Conservation (phyloP, 306 rosid genomes). For the Trifolium subterraneum region DNA sequence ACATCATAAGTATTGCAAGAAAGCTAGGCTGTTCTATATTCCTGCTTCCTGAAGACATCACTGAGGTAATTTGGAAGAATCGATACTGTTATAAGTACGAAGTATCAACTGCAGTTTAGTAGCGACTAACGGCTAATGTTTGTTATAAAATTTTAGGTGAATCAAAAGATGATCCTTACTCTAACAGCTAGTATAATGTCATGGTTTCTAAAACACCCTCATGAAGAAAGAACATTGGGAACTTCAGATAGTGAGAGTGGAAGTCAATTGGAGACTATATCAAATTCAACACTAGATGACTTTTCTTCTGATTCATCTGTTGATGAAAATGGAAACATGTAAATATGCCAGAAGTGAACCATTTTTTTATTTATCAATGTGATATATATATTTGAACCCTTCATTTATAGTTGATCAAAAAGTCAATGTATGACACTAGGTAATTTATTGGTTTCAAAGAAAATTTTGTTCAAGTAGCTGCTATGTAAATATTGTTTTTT, state of each 20-base stretch:
- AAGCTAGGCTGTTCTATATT: conserved; percentile 98
- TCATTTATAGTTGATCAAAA: conserved; percentile 52
- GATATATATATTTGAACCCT: conserved; percentile 22
- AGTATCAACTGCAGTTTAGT: background rate
- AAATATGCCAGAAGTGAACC: conserved; percentile 49
- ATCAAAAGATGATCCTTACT: conserved; percentile 98
- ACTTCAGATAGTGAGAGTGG: conserved; percentile 73
- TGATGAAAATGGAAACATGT: conserved; percentile 70
- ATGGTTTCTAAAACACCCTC: conserved; percentile 85
- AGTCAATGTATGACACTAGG: conserved; percentile 52
- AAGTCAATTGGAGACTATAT: conserved; percentile 64
- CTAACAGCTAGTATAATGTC: conserved; percentile 95
- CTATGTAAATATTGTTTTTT: conserved; percentile 39
- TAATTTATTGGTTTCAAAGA: conserved; percentile 44
- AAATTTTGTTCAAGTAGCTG: conserved; percentile 42
- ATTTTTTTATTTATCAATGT: conserved; percentile 8
- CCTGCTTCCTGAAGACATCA: conserved; percentile 96
- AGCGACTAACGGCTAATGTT: background rate
- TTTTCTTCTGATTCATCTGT: conserved; percentile 89
- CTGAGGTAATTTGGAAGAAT: conserved; percentile 66
- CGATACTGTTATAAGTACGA: background rate
- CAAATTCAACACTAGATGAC: conserved; percentile 86
- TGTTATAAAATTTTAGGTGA: conserved; percentile 62
- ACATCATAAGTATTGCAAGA: conserved; percentile 96
- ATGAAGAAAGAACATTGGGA: conserved; percentile 58